These are phyloP conservation scores for Nicotiana rustica DNA, from an alignment of 305 asterid genomes.

Conservation along the genomic window DNA sequence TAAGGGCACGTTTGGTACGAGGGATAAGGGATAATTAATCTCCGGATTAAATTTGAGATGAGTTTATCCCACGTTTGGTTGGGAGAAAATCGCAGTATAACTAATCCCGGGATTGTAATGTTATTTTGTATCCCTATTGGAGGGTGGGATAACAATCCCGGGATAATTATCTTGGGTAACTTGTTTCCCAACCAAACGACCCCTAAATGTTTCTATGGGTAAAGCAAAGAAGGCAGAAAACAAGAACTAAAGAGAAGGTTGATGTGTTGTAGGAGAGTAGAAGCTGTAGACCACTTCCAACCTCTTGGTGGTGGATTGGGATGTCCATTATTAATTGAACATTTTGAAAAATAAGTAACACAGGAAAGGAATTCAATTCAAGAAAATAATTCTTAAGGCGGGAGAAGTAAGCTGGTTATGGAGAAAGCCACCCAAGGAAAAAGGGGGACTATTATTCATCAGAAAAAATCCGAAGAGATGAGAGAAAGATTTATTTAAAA, in stretches of 20 bases:
- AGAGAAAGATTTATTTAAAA: background rate
- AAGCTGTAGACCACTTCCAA: constrained; percentile 15
- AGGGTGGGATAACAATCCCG: too few relatives aligned
- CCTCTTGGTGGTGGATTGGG: constrained; percentile 9
- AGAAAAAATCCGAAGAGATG: background rate
- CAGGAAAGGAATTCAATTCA: constrained; percentile 6
- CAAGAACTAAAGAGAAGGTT: background rate
- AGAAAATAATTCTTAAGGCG: background rate
- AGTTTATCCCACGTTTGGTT: too few relatives aligned
- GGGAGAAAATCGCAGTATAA: too few relatives aligned
- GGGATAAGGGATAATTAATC: too few relatives aligned
- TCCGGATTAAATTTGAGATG: too few relatives aligned
- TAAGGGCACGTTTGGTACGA: too few relatives aligned
- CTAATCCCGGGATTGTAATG: too few relatives aligned
- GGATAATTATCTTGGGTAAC: too few relatives aligned
- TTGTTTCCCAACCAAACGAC: too few relatives aligned
- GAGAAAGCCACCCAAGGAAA: background rate
- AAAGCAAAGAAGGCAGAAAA: background rate
- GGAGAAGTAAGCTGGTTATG: background rate
- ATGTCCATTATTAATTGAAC: background rate
- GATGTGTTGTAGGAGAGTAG: background rate
- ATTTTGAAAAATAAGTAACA: constrained; percentile 22
- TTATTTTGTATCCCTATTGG: too few relatives aligned
- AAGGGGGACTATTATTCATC: background rate
- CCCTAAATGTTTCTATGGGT: too few relatives aligned